Evolutionary conservation across 2,329 filamentous ascomycete genomes (phyloP).

Genomic region (Lomentospora prolificans): DNA sequence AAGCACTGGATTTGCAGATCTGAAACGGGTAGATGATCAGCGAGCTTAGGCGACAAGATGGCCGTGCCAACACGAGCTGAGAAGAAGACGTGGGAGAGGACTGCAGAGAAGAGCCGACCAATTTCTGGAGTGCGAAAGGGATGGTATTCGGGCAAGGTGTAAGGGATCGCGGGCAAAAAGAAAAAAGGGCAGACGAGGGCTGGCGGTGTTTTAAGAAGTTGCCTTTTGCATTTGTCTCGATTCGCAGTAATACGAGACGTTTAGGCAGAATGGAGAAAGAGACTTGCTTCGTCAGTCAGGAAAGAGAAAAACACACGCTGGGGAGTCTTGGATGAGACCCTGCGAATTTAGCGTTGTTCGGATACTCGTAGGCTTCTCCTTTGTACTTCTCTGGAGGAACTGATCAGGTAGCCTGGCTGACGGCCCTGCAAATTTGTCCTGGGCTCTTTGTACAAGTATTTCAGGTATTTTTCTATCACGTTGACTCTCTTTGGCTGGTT

Average conservation of each 20-base stretch:
- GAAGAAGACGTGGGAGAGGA: neutral
- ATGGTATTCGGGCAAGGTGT: neutral
- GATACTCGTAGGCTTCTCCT: no score
- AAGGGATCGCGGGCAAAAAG: neutral
- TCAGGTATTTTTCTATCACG: no score
- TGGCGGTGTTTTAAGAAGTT: neutral
- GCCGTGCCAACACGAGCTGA: neutral
- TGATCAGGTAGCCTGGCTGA: no score
- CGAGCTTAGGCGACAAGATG: neutral
- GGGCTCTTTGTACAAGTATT: no score
- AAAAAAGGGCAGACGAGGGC: neutral
- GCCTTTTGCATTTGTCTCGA: neutral
- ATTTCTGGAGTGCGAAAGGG: neutral
- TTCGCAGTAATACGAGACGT: neutral
- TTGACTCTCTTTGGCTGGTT: no score
- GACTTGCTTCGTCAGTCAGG: neutral
- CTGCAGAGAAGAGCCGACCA: neutral
- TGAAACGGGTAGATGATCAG: slow-evolving; percentile 1
- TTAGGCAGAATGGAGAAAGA: neutral
- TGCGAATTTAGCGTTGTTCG: neutral
- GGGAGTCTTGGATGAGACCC: neutral
- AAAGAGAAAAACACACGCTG: neutral
- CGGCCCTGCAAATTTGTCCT: no score
- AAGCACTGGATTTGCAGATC: neutral
- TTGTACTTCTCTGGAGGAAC: no score